Evolutionary conservation across 2,329 filamentous ascomycete genomes (phyloP).

Genomic region (Diaporthe helianthi): DNA sequence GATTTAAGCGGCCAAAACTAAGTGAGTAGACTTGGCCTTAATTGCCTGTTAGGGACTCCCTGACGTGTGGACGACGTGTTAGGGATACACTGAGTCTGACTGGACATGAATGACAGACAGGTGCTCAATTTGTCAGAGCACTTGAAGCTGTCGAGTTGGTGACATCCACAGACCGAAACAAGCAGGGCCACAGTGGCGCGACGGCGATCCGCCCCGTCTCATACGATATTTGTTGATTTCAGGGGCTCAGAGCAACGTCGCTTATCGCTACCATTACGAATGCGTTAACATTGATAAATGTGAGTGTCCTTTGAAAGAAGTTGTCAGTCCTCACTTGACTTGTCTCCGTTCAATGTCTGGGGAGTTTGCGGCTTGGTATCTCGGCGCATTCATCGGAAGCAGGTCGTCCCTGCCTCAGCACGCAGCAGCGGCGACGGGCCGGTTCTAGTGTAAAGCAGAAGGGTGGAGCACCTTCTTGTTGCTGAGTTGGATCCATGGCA

Average conservation of each 20-base stretch:
- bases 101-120: not conserved
- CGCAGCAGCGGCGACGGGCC: not conserved
- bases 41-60: not conserved
- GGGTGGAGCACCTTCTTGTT: conserved; percentile 6
- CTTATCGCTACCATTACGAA: not conserved
- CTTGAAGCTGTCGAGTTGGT: not conserved
- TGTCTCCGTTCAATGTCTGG: not conserved
- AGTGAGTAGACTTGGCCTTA: not conserved
- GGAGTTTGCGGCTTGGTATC: not conserved
- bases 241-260: not conserved
- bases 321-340: not conserved
- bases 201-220: conserved; percentile 8
- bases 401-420: not conserved
- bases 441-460: not conserved
- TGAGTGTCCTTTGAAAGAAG: not conserved
- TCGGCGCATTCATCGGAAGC: conserved; percentile 19
- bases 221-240: not conserved
- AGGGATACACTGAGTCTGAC: not conserved
- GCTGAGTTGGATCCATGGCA: conserved; percentile 23
- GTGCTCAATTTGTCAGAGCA: not conserved
- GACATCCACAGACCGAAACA: not conserved
- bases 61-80: not conserved
- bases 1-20: not conserved
- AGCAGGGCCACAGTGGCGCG: not conserved
- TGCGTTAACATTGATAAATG: not conserved